Evolutionary conservation across 2,329 filamentous ascomycete species (phyloP).

Genomic region (Dactylellina haptotyla): DNA sequence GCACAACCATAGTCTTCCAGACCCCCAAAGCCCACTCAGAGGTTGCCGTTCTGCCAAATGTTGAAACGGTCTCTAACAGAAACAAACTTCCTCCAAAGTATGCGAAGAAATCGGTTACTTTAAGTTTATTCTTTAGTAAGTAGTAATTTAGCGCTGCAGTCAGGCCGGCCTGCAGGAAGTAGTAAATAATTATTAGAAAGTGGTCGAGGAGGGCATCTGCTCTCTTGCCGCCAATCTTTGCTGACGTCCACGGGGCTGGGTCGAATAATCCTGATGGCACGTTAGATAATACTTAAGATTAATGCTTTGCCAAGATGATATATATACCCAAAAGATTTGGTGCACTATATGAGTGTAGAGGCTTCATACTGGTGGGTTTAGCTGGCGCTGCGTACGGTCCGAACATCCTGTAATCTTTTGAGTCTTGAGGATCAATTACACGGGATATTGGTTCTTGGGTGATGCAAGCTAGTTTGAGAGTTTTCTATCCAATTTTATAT

Average conservation of each 20-base stretch:
- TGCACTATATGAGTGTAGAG: background rate
- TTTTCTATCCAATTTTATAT: background rate
- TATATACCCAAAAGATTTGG: background rate
- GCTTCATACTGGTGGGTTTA: background rate
- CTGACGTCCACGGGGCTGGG: slow-evolving; percentile 11
- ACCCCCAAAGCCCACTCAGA: slow-evolving; percentile 26
- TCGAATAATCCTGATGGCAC: slow-evolving; percentile 17
- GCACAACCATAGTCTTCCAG: slow-evolving; percentile 14
- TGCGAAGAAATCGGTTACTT: slow-evolving; percentile 5
- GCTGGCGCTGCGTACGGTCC: background rate
- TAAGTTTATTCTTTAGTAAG: slow-evolving; percentile 17
- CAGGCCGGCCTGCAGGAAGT: slow-evolving; percentile 22
- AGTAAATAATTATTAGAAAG: slow-evolving; percentile 18
- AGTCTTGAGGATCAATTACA: background rate
- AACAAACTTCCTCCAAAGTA: slow-evolving; percentile 21
- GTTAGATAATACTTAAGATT: too few relatives aligned
- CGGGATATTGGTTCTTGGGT: background rate
- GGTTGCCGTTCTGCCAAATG: slow-evolving; percentile 14
- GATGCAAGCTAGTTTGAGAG: too few relatives aligned
- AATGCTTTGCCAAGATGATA: too few relatives aligned
- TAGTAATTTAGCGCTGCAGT: slow-evolving; percentile 3
- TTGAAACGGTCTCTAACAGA: slow-evolving; percentile 20
- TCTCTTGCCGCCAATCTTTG: slow-evolving; percentile 10
- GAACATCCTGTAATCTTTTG: background rate
- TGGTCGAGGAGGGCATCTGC: slow-evolving; percentile 7